A percentile compares a stretch with the other conserved stretches of the same genome.
These are phyloP conservation scores for Lentinula novae-zelandiae DNA, from an alignment of 1,284 basidiomycete species.

Conservation along the genomic window DNA sequence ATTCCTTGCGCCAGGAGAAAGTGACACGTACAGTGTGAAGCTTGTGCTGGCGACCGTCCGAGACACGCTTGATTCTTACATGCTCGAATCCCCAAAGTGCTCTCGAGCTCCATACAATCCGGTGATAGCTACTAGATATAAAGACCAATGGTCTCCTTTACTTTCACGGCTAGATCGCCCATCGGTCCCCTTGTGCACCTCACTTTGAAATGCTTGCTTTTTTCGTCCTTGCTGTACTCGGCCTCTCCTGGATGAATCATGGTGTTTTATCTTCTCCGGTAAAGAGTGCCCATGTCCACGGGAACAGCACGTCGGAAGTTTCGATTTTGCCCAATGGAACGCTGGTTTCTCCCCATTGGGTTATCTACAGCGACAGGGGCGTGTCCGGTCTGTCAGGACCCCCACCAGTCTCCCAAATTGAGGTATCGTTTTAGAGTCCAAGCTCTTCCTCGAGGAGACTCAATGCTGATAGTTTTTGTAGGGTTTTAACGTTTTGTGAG, in stretches of 20 bases:
- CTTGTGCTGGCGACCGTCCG: neutral
- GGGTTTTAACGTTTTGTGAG: constrained; percentile 41
- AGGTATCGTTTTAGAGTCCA: constrained; percentile 23
- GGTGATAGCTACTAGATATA: neutral
- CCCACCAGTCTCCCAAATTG: constrained; percentile 37
- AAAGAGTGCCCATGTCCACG: neutral
- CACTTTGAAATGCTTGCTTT: neutral
- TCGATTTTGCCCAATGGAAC: neutral
- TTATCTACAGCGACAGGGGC: constrained; percentile 45
- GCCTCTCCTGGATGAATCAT: neutral
- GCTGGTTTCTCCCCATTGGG: constrained; percentile 39
- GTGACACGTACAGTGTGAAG: neutral
- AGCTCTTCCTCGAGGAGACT: neutral
- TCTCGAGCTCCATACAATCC: neutral
- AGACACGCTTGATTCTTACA: neutral
- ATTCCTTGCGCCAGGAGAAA: neutral
- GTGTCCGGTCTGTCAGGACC: constrained; percentile 37
- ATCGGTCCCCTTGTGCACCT: neutral
- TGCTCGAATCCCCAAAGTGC: neutral
- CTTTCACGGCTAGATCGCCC: neutral
- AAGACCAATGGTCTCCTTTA: neutral
- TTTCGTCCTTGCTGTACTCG: neutral
- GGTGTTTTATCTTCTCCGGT: neutral
- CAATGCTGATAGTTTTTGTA: constrained; percentile 11
- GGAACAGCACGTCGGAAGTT: neutral